Evolutionary conservation across 331 rosid genomes (phyloP).

Genomic region (Phaseolus coccineus): DNA sequence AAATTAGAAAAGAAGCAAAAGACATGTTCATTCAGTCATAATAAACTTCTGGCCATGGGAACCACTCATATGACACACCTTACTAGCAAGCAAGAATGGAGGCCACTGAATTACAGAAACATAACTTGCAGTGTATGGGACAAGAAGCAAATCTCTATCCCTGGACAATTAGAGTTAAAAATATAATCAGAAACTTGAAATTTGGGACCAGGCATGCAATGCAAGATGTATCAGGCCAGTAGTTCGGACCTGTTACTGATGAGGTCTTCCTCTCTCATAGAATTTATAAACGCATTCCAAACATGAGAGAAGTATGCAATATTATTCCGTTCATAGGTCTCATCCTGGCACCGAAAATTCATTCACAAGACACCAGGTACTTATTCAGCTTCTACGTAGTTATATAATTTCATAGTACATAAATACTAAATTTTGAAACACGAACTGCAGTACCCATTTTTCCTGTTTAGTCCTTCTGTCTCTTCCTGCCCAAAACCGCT

Average conservation of each 20-base stretch:
- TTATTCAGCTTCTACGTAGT: neutral
- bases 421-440: conserved; percentile 44
- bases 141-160: conserved; percentile 88
- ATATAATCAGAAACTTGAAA: conserved; percentile 51
- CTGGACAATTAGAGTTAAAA: conserved; percentile 55
- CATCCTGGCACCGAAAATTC: conserved; percentile 63
- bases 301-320: conserved; percentile 84
- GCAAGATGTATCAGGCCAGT: conserved; percentile 29
- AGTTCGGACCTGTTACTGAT: conserved; percentile 72
- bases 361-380: neutral
- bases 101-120: conserved; percentile 96
- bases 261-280: conserved; percentile 93
- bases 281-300: conserved; percentile 84
- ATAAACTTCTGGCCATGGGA: conserved; percentile 20
- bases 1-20: conserved; percentile 35
- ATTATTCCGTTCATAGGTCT: conserved; percentile 53
- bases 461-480: conserved; percentile 38
- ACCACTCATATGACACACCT: conserved; percentile 62
- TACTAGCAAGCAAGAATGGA: conserved; percentile 98
- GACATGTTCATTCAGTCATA: conserved; percentile 19
- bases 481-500: conserved; percentile 73
- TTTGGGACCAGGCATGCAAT: conserved; percentile 18
- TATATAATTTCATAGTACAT: conserved; percentile 27
- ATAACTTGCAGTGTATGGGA: conserved; percentile 68
- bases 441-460: conserved; percentile 47